Conservation (phyloP, 805 yeast species). For the Komagataella pseudopastoris region DNA sequence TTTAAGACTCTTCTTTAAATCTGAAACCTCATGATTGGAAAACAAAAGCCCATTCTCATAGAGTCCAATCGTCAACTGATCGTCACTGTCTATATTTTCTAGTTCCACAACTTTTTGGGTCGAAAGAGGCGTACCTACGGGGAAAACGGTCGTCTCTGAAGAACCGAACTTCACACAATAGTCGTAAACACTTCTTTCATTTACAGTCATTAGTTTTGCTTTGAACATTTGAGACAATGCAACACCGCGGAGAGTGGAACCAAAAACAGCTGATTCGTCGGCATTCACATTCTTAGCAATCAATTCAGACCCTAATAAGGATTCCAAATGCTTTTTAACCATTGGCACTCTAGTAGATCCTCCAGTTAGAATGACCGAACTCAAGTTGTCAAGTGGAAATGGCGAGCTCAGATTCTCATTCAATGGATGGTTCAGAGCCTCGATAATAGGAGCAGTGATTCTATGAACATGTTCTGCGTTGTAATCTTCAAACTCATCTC, state of each 20-base stretch:
- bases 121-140: slow-evolving; percentile 28
- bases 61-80: slow-evolving; percentile 12
- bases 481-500: slow-evolving; percentile 68
- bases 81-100: slow-evolving; percentile 12
- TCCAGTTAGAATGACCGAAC: slow-evolving; percentile 71
- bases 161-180: slow-evolving; percentile 24
- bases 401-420: slow-evolving; percentile 7
- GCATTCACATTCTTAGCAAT: slow-evolving; percentile 83
- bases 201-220: slow-evolving; percentile 43
- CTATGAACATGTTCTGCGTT: slow-evolving; percentile 29
- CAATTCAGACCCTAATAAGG: slow-evolving; percentile 42
- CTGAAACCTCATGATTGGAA: slow-evolving; percentile 11
- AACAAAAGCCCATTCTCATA: slow-evolving; percentile 25
- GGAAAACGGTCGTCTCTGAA: slow-evolving; percentile 25
- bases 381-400: slow-evolving; percentile 10
- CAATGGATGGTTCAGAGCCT: slow-evolving; percentile 28
- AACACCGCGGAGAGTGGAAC: slow-evolving; percentile 78
- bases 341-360: slow-evolving; percentile 88
- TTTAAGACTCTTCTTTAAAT: slow-evolving; percentile 3
- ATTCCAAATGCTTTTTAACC: slow-evolving; percentile 48
- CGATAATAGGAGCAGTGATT: slow-evolving; percentile 38
- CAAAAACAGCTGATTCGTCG: slow-evolving; percentile 88
- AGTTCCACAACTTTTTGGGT: slow-evolving; percentile 21
- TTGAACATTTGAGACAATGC: slow-evolving; percentile 55
- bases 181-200: slow-evolving; percentile 39